Conservation (phyloP, 805 yeast species). For the Dipodascus albidus region DNA sequence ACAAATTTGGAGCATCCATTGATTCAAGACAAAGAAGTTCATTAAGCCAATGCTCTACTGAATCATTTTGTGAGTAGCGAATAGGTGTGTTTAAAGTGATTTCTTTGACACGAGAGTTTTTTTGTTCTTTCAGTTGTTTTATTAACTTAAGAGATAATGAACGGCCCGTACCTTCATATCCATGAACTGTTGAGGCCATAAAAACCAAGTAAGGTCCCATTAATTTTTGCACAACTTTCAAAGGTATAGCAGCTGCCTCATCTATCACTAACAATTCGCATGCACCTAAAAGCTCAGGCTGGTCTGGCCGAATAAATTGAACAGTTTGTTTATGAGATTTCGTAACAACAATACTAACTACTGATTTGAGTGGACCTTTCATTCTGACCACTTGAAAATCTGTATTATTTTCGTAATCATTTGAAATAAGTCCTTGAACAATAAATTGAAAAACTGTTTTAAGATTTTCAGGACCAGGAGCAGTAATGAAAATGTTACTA, state of each 20-base stretch:
- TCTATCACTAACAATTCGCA: slow-evolving; percentile 94
- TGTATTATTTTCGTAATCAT: slow-evolving; percentile 85
- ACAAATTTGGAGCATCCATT: slow-evolving; percentile 27
- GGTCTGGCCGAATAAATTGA: slow-evolving; percentile 89
- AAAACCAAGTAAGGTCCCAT: slow-evolving; percentile 92
- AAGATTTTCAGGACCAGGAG: slow-evolving; percentile 97
- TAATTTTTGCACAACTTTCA: slow-evolving; percentile 81
- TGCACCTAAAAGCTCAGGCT: slow-evolving; percentile 85
- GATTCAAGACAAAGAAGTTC: slow-evolving; percentile 86
- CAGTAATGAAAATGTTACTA: slow-evolving; percentile 90
- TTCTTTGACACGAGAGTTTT: slow-evolving; percentile 56
- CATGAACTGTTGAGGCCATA: slow-evolving; percentile 98
- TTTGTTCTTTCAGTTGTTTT: slow-evolving; percentile 80
- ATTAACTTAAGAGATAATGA: slow-evolving; percentile 87
- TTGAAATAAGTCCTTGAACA: slow-evolving; percentile 91
- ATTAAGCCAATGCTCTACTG: slow-evolving; percentile 92
- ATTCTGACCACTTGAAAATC: slow-evolving; percentile 96
- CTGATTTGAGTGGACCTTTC: slow-evolving; percentile 90
- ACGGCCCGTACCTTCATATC: slow-evolving; percentile 98
- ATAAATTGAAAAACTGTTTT: slow-evolving; percentile 90
- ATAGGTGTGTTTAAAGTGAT: slow-evolving; percentile 87
- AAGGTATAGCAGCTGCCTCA: slow-evolving; percentile 98
- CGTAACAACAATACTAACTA: slow-evolving; percentile 90
- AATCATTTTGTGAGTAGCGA: slow-evolving; percentile 95
- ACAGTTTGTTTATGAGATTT: slow-evolving; percentile 93